Base-by-base conservation (phyloP, 352 stramenopile species). In the Pythium brachiatum region DNA sequence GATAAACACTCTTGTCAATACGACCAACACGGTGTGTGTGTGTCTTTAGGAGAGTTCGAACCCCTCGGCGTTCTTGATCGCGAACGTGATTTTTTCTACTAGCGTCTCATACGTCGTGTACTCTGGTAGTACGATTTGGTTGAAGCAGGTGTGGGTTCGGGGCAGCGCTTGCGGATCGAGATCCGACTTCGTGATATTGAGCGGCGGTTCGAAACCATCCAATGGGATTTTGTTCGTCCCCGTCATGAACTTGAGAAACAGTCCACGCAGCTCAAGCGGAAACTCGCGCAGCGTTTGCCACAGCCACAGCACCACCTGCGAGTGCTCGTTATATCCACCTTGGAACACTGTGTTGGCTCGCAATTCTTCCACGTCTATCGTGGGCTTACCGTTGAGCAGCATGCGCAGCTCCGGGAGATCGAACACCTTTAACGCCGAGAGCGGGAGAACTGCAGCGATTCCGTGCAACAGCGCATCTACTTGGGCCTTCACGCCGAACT, bases 231-330 rank as follows among this genome's bases (percentile, higher is more conserved):
- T 88, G 66, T 84, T 92, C 3, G 78, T 90, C 36, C 87, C 86
- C 1, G 87, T 96, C 72, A 89, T 85, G 56, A 95, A 96, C 53
- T 88, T 90, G 34, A 97, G 61, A 57, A 96, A 91, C 23, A 76
- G 68, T 0, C 79, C 79, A 3, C 83, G 76, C 16, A 75, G 62
- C 26, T 91, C 74, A 6, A 74, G 75, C 9, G 79, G 68, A 48
- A 88, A 94, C 50, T 84, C 74, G 11, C 84, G 79, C 23, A 92
- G 70, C 25, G 84, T 82, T 46, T 95, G 82, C 89, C 89, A 97
- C 26, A 97, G 74, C 80, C 88, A 95, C 11, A 92, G 64, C 2
- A 94, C 75, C 21, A 92, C 78, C 50, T 90, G 80, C 41, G 83
- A 75, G 54, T 88, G 79, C 47, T 90, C 81, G 27, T 68, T 77